These are phyloP conservation scores for Globisporangium radiosum DNA, from an alignment of 352 stramenopile species.

Conservation along the genomic window DNA sequence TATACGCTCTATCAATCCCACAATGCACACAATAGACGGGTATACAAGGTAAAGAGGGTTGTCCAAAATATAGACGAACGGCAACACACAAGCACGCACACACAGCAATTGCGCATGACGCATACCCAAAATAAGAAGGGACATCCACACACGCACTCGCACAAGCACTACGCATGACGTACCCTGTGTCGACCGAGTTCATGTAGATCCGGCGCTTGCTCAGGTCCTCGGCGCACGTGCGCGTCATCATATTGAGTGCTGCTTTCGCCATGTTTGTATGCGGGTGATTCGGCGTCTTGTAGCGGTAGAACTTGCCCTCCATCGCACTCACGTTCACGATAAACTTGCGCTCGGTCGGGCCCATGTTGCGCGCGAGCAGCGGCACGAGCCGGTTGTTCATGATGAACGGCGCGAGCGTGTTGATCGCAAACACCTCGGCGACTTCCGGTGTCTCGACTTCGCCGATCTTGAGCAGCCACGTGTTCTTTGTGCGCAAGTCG, in stretches of 20 bases:
- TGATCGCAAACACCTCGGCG: constrained; percentile 90
- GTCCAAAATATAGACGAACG: too few relatives aligned
- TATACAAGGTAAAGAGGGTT: background rate
- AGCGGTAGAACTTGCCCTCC: constrained; percentile 97
- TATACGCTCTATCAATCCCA: too few relatives aligned
- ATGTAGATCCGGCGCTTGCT: constrained; percentile 94
- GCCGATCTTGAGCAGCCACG: constrained; percentile 93
- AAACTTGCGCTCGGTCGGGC: constrained; percentile 69
- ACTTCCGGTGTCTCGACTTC: constrained; percentile 87
- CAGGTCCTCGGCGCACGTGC: constrained; percentile 93
- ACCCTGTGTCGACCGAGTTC: constrained; percentile 97
- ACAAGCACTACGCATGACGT: constrained; percentile 9
- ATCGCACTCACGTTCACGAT: constrained; percentile 98
- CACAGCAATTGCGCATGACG: background rate
- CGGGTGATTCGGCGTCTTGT: constrained; percentile 96
- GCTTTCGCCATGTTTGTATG: constrained; percentile 99
- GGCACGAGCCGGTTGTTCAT: constrained; percentile 92
- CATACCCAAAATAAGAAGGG: too few relatives aligned
- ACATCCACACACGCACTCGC: background rate
- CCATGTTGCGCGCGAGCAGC: constrained; percentile 69
- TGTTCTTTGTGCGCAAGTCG: constrained; percentile 92
- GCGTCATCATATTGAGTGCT: constrained; percentile 98
- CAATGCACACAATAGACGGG: background rate
- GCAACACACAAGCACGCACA: background rate
- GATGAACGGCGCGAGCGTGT: constrained; percentile 96